Evolutionary conservation across 176 grass and related monocot genomes (phyloP).

Genomic region (Chrysopogon serrulatus): DNA sequence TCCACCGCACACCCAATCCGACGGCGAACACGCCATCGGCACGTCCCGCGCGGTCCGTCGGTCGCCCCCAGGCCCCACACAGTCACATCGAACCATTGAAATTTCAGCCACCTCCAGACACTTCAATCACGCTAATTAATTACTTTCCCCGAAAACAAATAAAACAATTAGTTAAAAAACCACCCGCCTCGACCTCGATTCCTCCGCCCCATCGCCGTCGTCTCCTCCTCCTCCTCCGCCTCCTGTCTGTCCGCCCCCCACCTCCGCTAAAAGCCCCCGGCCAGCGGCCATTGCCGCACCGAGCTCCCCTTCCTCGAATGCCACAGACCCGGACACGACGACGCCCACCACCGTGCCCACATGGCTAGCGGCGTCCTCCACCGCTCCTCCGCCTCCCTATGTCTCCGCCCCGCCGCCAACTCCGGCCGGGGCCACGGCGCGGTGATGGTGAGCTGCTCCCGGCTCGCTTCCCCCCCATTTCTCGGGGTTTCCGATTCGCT

Average conservation of each 20-base stretch:
- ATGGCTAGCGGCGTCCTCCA: constrained; percentile 49
- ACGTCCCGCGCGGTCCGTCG: not conserved
- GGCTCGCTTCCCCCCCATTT: not conserved
- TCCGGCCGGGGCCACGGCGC: constrained; percentile 6
- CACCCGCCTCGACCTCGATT: constrained; percentile 39
- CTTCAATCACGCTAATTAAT: constrained; percentile 1
- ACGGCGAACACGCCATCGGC: not conserved
- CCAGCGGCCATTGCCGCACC: constrained; percentile 48
- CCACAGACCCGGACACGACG: constrained; percentile 22
- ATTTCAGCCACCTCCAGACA: not conserved
- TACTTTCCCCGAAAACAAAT: not conserved
- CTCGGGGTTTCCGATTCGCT: not conserved
- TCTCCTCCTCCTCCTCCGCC: not conserved
- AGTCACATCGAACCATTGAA: not conserved
- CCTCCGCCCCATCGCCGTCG: constrained; percentile 58
- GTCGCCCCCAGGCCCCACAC: not conserved
- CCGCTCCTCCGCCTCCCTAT: constrained; percentile 32
- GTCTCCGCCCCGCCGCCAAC: constrained; percentile 12
- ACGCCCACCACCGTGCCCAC: not conserved
- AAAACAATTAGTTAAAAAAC: not conserved
- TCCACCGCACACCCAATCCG: not conserved
- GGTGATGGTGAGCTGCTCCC: constrained; percentile 24
- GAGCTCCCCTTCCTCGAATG: constrained; percentile 38
- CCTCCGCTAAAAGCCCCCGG: constrained; percentile 9
- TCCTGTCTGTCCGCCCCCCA: not conserved